Percentiles rank a stretch among this genome's conserved stretches.
Evolutionary conservation across 768 basidiomycete species (phyloP).

Genomic region (Suillus bovinus): DNA sequence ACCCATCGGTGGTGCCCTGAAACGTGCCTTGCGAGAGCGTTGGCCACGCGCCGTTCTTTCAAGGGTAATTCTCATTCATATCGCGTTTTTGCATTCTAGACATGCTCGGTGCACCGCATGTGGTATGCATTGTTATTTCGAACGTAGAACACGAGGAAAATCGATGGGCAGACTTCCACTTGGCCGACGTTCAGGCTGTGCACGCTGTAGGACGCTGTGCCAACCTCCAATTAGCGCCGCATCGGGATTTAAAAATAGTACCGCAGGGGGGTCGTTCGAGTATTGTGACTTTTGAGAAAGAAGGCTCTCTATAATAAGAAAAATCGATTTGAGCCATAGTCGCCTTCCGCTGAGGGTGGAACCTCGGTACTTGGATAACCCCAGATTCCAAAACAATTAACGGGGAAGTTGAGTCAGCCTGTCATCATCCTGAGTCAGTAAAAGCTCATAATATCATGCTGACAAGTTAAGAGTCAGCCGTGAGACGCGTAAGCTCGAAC

Average conservation of each 20-base stretch:
- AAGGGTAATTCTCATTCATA: background rate
- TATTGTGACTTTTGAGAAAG: background rate
- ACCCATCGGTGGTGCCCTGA: background rate
- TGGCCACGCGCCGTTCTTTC: background rate
- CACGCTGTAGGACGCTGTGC: background rate
- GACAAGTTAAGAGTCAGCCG: background rate
- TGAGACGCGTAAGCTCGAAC: background rate
- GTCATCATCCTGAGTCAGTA: background rate
- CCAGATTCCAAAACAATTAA: background rate
- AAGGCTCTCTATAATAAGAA: background rate
- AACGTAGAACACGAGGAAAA: slow-evolving; percentile 2
- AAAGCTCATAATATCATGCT: background rate
- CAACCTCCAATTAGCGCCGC: background rate
- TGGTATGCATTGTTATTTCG: background rate
- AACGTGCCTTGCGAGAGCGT: slow-evolving; percentile 2
- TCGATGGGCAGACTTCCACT: background rate
- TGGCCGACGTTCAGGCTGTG: background rate
- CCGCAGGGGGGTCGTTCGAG: background rate
- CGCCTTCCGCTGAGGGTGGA: background rate
- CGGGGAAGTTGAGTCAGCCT: slow-evolving; percentile 1
- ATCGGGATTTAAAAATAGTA: background rate
- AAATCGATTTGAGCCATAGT: background rate
- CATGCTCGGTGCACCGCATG: background rate
- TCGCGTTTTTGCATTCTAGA: slow-evolving; percentile 1
- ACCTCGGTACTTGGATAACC: background rate